Evolutionary conservation across 768 basidiomycete genomes (phyloP).

Genomic region (Hemileccinum impolitum): DNA sequence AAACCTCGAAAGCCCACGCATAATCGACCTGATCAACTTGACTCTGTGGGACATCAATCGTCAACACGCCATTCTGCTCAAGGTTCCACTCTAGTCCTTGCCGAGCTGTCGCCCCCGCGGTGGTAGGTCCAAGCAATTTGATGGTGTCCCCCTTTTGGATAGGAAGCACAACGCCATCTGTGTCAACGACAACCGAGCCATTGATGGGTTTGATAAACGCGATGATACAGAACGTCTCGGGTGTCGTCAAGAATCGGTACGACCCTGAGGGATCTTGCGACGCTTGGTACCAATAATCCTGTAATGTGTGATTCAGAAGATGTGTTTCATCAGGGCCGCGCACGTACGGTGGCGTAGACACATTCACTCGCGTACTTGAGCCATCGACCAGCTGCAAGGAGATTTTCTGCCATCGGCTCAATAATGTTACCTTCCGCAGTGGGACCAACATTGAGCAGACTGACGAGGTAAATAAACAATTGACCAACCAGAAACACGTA

Average conservation of each 20-base stretch:
- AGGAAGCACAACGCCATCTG: slow-evolving; percentile 37
- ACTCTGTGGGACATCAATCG: neutral
- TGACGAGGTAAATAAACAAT: slow-evolving; percentile 13
- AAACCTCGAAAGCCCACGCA: slow-evolving; percentile 43
- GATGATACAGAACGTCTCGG: slow-evolving; percentile 50
- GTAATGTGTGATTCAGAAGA: neutral
- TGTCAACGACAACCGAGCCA: slow-evolving; percentile 34
- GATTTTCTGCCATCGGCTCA: slow-evolving; percentile 42
- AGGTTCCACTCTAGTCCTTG: slow-evolving; percentile 22
- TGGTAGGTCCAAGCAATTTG: slow-evolving; percentile 35
- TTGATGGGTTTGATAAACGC: slow-evolving; percentile 37
- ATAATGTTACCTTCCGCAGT: slow-evolving; percentile 54
- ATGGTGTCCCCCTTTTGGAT: slow-evolving; percentile 42
- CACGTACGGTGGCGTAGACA: slow-evolving; percentile 47
- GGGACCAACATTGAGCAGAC: slow-evolving; percentile 52
- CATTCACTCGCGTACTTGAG: slow-evolving; percentile 48
- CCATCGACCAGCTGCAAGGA: slow-evolving; percentile 52
- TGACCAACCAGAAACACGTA: neutral
- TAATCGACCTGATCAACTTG: slow-evolving; percentile 22
- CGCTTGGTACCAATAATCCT: slow-evolving; percentile 49
- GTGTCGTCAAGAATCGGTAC: slow-evolving; percentile 48
- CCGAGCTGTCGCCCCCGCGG: slow-evolving; percentile 4
- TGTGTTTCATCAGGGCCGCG: neutral
- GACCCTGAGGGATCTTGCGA: slow-evolving; percentile 35
- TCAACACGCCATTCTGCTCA: slow-evolving; percentile 13